These are phyloP conservation scores for Peronosclerospora sorghi DNA, from an alignment of 352 stramenopile genomes.

Conservation along the genomic window DNA sequence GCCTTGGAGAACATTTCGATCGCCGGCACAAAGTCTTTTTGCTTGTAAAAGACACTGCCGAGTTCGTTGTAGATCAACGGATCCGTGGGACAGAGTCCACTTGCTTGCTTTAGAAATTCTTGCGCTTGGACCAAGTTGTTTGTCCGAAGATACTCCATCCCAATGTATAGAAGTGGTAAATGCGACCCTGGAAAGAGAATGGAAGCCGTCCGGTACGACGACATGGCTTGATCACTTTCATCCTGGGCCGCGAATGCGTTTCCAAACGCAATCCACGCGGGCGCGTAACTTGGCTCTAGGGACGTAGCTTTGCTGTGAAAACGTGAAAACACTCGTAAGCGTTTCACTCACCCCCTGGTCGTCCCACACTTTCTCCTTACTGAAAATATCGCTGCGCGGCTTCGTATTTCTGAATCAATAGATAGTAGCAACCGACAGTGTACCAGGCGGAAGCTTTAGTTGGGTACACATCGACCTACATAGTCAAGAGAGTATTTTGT, in stretches of 20 bases:
- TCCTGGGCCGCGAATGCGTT: slow-evolving; percentile 95
- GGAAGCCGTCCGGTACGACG: slow-evolving; percentile 91
- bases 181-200: slow-evolving; percentile 90
- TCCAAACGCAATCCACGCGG: slow-evolving; percentile 95
- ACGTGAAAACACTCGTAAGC: not conserved
- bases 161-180: slow-evolving; percentile 91
- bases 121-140: slow-evolving; percentile 93
- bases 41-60: slow-evolving; percentile 88
- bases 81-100: slow-evolving; percentile 79
- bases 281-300: slow-evolving; percentile 85
- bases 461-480: slow-evolving; percentile 87
- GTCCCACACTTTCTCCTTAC: slow-evolving; percentile 27
- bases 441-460: slow-evolving; percentile 92
- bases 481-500: too few relatives aligned
- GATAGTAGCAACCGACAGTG: slow-evolving; percentile 94
- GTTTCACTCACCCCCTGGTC: not conserved
- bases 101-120: slow-evolving; percentile 88
- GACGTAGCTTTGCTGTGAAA: slow-evolving; percentile 81
- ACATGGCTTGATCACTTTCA: slow-evolving; percentile 96
- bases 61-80: slow-evolving; percentile 94
- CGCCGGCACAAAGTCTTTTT: slow-evolving; percentile 81
- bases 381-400: slow-evolving; percentile 94
- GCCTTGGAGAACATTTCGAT: slow-evolving; percentile 85
- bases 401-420: slow-evolving; percentile 89
- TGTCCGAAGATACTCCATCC: slow-evolving; percentile 96